Percentiles rank a stretch among this genome's conserved stretches.
Conservation (phyloP, 129 eudicot species). For the Centella asiatica region DNA sequence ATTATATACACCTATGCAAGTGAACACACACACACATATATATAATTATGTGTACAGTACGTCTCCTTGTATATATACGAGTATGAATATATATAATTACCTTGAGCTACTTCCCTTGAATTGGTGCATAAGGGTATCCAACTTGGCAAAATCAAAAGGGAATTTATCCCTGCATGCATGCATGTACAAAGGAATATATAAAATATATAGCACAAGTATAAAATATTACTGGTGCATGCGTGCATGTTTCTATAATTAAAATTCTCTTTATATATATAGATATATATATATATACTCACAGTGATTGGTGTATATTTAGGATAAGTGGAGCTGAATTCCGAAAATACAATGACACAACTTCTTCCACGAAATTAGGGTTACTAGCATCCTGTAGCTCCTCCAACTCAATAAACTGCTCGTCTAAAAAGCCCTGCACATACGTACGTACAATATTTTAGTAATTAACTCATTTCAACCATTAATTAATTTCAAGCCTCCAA, state of each 20-base stretch:
- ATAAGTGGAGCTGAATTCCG: constrained; percentile 72
- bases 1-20: too few relatives aligned
- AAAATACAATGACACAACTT: constrained; percentile 70
- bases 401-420: constrained; percentile 70
- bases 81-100: background rate
- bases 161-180: constrained; percentile 42
- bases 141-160: constrained; percentile 56
- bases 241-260: background rate
- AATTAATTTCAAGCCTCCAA: background rate
- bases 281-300: constrained; percentile 30
- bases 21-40: too few relatives aligned
- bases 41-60: background rate
- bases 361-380: constrained; percentile 88
- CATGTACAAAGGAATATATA: background rate
- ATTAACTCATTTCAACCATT: background rate
- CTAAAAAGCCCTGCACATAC: constrained; percentile 54
- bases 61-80: background rate
- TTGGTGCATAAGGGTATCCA: constrained; percentile 76
- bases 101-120: constrained; percentile 81
- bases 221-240: background rate
- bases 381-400: constrained; percentile 86
- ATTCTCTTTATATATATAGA: background rate
- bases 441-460: background rate
- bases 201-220: too few relatives aligned
- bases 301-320: constrained; percentile 65